Evolutionary conservation across 805 yeast species (phyloP), one percentile per base, ranked within the genome.

Genomic region (Yarrowia sp.): DNA sequence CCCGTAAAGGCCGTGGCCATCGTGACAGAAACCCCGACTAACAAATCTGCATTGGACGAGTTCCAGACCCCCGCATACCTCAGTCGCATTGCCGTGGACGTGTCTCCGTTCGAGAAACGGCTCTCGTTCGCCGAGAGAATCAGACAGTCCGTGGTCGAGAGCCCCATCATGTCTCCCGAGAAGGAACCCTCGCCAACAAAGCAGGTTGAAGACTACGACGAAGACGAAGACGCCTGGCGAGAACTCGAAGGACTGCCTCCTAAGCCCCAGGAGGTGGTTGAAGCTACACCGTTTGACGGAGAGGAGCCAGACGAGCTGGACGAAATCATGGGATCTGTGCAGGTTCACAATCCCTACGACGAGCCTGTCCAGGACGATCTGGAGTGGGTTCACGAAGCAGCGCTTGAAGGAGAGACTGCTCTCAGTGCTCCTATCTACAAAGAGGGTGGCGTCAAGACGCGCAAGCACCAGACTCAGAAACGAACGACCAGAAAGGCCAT

Each of bases 21-120:
- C 16, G 19, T 42, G 10, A 6, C 41, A 1, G 32, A 41, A 16
- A 31, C 41, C 2, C 39, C 62, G 2, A 38, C 46, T 4, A 25
- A 13, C 27, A 16, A 19, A 27, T 14, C 35, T 9, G 53, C 16
- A 29, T n/a, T 18, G 62, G n/a, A 35, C 18, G 41, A 44, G 14
- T 44, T 33, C 22, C 24, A 39, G n/a, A 58, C 62, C 7, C 62
- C 62, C 6, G 53, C 39, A 31, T 41, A 41, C 16, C 53, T 58
- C 42, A 29, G 24, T 10, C 41, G 66, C 64, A 16, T 42, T 71
- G 12, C 74, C 76, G 6, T 72, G 33, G 18, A 63, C 49, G 22
- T 42, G 3, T 35, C 58, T 16, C 58, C 58, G 5, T 12, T 33
- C 8, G 24, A 51, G 21, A 51, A 51, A 7, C 58, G 58, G 22